Conservation (phyloP, 2,329 filamentous ascomycete species). For the Epichloe gansuensis region DNA sequence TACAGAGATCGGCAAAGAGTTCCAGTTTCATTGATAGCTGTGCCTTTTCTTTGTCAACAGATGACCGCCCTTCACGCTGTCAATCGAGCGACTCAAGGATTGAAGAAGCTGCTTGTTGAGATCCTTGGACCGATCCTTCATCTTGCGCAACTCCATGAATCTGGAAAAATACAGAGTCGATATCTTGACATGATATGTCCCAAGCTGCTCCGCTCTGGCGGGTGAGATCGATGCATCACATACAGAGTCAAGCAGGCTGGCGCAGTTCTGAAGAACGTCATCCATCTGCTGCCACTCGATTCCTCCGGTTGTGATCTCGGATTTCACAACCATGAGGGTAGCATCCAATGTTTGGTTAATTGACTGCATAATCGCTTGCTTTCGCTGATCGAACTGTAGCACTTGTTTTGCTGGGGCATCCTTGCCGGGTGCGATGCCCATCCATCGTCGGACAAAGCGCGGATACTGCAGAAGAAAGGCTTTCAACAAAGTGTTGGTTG, state of each 20-base stretch:
- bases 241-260: conserved; percentile 40
- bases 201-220: conserved; percentile 20
- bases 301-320: conserved; percentile 33
- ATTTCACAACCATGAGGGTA: conserved; percentile 43
- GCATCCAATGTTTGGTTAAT: conserved; percentile 49
- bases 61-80: conserved; percentile 44
- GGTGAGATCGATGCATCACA: conserved; percentile 25
- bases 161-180: conserved; percentile 62
- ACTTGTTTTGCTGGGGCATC: conserved; percentile 43
- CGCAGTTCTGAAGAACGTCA: conserved; percentile 43
- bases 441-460: conserved; percentile 48
- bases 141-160: conserved; percentile 39
- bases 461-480: conserved; percentile 46
- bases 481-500: conserved; percentile 33
- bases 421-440: conserved; percentile 43
- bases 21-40: conserved; percentile 54
- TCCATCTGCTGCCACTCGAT: conserved; percentile 45
- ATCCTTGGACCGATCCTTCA: conserved; percentile 24
- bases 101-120: conserved; percentile 34
- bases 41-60: conserved; percentile 44
- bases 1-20: conserved; percentile 50
- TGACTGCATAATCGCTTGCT: conserved; percentile 38
- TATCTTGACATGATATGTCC: conserved; percentile 50
- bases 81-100: conserved; percentile 51
- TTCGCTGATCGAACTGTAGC: conserved; percentile 49